Base-by-base conservation (phyloP, 2,329 filamentous ascomycete species). In the Colletotrichum noveboracense region DNA sequence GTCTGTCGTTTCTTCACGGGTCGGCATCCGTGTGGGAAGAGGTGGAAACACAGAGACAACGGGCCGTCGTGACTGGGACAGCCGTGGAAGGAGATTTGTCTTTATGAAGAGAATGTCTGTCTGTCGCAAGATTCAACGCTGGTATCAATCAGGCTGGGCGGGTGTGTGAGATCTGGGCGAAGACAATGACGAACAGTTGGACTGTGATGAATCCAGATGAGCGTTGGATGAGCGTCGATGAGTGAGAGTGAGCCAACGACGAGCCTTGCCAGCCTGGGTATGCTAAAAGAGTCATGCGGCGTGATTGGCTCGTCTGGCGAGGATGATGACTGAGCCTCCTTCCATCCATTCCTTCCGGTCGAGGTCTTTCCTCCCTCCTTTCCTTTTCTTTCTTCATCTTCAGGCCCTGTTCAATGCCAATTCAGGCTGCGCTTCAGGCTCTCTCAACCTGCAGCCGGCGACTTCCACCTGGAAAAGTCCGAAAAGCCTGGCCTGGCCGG, bases 31-130 rank as follows among this genome's bases (percentile, higher is more conserved):
- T 52, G 70, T 52, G 64, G 32, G 24, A 21, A 69, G 43, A 65
- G 28, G 3, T 64, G 18, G 64, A 56, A 52, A 74, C 48, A 69
- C 30, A 69, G 58, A 73, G 58, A 60, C 74, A 76, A 12, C 70
- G 70, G 70, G n/a, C 70, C 74, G 70, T 48, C 64, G 30, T 65
- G 65, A 69, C 69, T 61, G 55, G 55, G 21, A 64, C 56, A 66
- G 55, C 24, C 60, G 67, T 64, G 55, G 21, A 34, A 12, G 38
- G 12, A 4, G 24, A 34, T 5, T 16, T 28, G 60, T 66, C 36
- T 73, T 68, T 64, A 58, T 36, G 21, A 52, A n/a, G 56, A 68
- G 18, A 55, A 18, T 52, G n/a, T 21, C 12, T 38, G 5, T 68
- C 48, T 28, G 30, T 21, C 58, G 32, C 26, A 18, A 14, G 24